Conservation (phyloP, 2,329 filamentous ascomycete species). For the Fusarium sp. region DNA sequence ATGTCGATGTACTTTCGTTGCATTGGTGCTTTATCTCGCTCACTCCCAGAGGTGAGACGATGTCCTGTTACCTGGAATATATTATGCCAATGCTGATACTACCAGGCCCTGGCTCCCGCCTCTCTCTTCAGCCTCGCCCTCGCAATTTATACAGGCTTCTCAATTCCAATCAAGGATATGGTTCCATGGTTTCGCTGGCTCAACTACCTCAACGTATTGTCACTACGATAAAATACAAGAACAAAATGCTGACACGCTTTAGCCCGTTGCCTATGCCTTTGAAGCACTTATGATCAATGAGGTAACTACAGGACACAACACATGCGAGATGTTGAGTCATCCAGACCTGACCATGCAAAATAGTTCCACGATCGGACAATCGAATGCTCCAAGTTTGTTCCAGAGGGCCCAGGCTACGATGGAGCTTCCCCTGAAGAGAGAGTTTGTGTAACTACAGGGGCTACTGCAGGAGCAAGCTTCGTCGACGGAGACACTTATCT, state of each 20-base stretch:
- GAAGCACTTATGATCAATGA: conserved; percentile 74
- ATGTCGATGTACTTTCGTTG: conserved; percentile 72
- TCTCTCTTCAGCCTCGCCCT: conserved; percentile 49
- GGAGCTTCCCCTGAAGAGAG: conserved; percentile 41
- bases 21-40: conserved; percentile 20
- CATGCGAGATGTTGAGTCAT: conserved; percentile 17
- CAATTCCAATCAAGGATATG: conserved; percentile 59
- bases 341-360: conserved; percentile 10
- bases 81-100: not conserved
- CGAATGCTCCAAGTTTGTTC: conserved; percentile 7
- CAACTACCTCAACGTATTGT: conserved; percentile 63
- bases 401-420: conserved; percentile 55
- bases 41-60: not conserved
- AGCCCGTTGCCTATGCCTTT: conserved; percentile 71
- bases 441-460: too few relatives aligned
- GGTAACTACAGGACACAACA: conserved; percentile 53
- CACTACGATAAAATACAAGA: too few relatives aligned
- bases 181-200: conserved; percentile 74
- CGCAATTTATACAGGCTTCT: conserved; percentile 60
- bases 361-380: too few relatives aligned
- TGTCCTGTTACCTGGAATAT: too few relatives aligned
- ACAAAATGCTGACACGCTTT: too few relatives aligned
- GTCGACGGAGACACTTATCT: too few relatives aligned
- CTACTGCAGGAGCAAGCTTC: too few relatives aligned
- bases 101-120: conserved; percentile 53